Base-by-base conservation (phyloP, 208 protist species). In the Wallacemonas rigidus region DNA sequence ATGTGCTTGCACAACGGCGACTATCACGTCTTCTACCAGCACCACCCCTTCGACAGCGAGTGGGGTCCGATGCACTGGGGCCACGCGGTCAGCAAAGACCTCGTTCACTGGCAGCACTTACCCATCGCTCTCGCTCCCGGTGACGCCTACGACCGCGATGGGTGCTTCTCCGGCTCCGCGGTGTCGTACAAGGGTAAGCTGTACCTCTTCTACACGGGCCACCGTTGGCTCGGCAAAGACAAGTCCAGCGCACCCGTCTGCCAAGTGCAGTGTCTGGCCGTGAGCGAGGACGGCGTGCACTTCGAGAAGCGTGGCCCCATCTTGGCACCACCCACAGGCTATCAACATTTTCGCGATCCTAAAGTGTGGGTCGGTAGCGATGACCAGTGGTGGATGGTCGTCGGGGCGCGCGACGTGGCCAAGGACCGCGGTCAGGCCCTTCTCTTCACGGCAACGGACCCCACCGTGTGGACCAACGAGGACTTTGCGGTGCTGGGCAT, bases 1-100 rank as follows among this genome's bases (percentile, higher is more conserved):
- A 63, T 88, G 26, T 71, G 87, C 12, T 85, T 75, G 53, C 85
- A 83, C 64, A 85, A 87, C 67, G 81, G 79, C 0, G 69, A 86
- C 3, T 90, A 90, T 43, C 85, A 90, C 44, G 72, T 90, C 6
- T 90, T 90, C 57, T 90, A 87, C 48, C 81, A 90, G 71, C 82
- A 90, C 55, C 48, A 90, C 38, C 85, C 85, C 1, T 83, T 71
- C 48, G 76, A 80, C 1, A 69, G 72, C 2, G 72, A 80, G 45
- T 83, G 76, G 77, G 85, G 81, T 41, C 56, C 81, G 6, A 90
- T 90, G 85, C 82, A 90, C 56, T 90, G 85, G 82, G 85, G 82
- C 35, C 85, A 90, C 61, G 74, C 76, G 36, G 83, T 82, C 4
- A 90, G 85, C 53, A 82, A 85, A 26, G 82, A 90, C 53, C 77